Percentiles rank a stretch among this genome's conserved stretches.
Evolutionary conservation across 1,284 basidiomycete genomes (phyloP).

Genomic region (Ceratobasidium sp.): DNA sequence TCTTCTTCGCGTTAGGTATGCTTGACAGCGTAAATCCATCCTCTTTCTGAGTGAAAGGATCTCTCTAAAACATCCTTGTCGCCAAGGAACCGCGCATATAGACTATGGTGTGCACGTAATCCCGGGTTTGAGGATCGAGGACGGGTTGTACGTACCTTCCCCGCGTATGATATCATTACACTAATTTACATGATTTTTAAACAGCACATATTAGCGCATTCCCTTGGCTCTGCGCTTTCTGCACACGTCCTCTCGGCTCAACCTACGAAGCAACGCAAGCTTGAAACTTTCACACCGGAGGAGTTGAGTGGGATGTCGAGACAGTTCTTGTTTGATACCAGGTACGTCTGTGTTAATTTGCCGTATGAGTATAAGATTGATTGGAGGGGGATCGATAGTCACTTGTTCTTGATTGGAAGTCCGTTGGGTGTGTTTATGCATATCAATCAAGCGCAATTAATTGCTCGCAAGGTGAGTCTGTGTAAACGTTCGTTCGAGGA

Average conservation of each 20-base stretch:
- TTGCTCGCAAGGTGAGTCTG: conserved; percentile 60
- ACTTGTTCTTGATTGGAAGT: conserved; percentile 65
- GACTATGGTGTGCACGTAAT: conserved; percentile 66
- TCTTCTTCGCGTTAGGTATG: conserved; percentile 47
- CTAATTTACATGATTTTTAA: conserved; percentile 1
- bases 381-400: conserved; percentile 53
- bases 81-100: conserved; percentile 62
- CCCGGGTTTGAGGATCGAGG: conserved; percentile 62
- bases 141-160: conserved; percentile 56
- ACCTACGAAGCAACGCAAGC: conserved; percentile 62
- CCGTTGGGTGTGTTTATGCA: conserved; percentile 67
- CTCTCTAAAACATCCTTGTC: neutral
- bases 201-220: conserved; percentile 59
- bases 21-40: conserved; percentile 51
- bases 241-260: conserved; percentile 67
- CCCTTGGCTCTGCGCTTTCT: conserved; percentile 66
- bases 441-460: conserved; percentile 65
- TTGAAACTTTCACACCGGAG: conserved; percentile 57
- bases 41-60: neutral
- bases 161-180: neutral
- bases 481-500: neutral
- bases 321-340: conserved; percentile 60
- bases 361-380: neutral
- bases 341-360: conserved; percentile 46
- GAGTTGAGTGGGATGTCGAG: conserved; percentile 54